phyloP scores from a whole-genome alignment of 495 filamentous ascomycete genomes.

The Xanthoparmelia taractica region DNA sequence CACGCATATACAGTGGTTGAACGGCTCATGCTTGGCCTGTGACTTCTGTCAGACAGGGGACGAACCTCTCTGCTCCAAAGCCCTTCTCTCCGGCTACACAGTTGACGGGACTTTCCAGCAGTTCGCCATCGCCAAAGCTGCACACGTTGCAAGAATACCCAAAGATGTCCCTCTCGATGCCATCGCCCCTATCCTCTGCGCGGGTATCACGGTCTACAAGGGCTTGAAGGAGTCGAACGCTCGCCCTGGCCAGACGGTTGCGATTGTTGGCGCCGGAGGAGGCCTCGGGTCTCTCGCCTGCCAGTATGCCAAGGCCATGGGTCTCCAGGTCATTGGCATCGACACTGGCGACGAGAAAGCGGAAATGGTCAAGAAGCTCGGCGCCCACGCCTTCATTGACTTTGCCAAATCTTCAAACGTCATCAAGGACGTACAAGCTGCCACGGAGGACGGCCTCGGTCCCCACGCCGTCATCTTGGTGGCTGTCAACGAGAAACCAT shows the following conservation, averaged over 20 bases:
- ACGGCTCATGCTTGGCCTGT: slow-evolving; percentile 71
- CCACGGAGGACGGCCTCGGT: slow-evolving; percentile 69
- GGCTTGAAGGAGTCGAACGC: slow-evolving; percentile 76
- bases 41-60: slow-evolving; percentile 70
- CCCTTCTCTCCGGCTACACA: slow-evolving; percentile 76
- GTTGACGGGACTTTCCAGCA: slow-evolving; percentile 92
- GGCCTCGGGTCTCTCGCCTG: slow-evolving; percentile 75
- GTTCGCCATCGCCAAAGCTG: slow-evolving; percentile 79
- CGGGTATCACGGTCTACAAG: slow-evolving; percentile 90
- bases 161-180: slow-evolving; percentile 68
- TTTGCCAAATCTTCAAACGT: slow-evolving; percentile 65
- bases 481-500: slow-evolving; percentile 80
- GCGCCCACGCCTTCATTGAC: slow-evolving; percentile 68
- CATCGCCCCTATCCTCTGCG: slow-evolving; percentile 74
- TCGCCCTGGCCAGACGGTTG: slow-evolving; percentile 67
- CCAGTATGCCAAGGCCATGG: slow-evolving; percentile 88
- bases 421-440: slow-evolving; percentile 72
- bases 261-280: slow-evolving; percentile 83
- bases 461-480: slow-evolving; percentile 83
- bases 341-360: slow-evolving; percentile 74
- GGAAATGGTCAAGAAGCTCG: slow-evolving; percentile 57
- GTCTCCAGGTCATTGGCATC: slow-evolving; percentile 67
- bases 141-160: slow-evolving; percentile 71
- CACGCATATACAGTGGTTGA: slow-evolving; percentile 55
- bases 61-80: slow-evolving; percentile 67